Evolutionary conservation across 176 grass and related monocot species (phyloP).

Genomic region (Neostapfia colusana): DNA sequence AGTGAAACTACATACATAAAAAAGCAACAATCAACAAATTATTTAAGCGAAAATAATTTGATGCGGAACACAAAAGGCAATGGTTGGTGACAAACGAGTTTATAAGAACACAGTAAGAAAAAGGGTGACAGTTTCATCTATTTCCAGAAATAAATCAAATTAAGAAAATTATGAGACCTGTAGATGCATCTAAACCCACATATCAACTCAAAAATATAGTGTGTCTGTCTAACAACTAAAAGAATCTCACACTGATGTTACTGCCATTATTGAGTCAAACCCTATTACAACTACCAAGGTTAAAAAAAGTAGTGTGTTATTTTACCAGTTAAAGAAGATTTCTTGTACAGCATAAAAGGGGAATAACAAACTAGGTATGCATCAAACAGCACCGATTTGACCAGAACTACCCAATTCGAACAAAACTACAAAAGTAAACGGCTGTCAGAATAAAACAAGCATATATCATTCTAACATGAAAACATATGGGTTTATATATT

Average conservation of each 20-base stretch:
- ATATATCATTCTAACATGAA: neutral
- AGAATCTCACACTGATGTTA: neutral
- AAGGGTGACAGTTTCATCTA: too few relatives aligned
- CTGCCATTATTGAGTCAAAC: neutral
- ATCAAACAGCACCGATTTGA: neutral
- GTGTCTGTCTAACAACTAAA: too few relatives aligned
- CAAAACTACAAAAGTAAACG: neutral
- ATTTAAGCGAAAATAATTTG: too few relatives aligned
- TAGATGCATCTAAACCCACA: too few relatives aligned
- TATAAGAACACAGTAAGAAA: too few relatives aligned
- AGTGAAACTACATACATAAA: too few relatives aligned
- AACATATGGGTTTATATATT: neutral
- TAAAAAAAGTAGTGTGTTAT: neutral
- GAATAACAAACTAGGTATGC: conserved; percentile 4
- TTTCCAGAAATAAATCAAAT: too few relatives aligned
- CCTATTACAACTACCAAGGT: neutral
- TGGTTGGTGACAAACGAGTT: too few relatives aligned
- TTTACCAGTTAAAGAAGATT: neutral
- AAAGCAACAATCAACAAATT: too few relatives aligned
- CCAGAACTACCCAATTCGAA: neutral
- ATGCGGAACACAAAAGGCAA: too few relatives aligned
- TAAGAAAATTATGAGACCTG: too few relatives aligned
- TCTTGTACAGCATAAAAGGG: neutral
- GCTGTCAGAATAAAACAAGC: neutral
- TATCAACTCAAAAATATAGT: too few relatives aligned